phyloP scores from a whole-genome alignment of 148 eudicot species.

The Cornus kousa region DNA sequence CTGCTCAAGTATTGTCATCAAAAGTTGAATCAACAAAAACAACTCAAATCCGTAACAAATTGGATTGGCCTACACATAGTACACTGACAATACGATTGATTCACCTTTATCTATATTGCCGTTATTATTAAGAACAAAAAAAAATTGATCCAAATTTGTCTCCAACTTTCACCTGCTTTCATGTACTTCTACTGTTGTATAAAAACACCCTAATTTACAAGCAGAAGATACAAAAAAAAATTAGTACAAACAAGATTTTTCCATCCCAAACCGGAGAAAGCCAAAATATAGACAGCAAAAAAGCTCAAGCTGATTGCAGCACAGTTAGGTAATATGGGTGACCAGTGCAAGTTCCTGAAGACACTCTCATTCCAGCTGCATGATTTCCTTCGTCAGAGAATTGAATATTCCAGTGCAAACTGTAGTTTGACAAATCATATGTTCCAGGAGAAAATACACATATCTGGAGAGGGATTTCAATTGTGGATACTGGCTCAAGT shows the following conservation, averaged over 20 bases:
- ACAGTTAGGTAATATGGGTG: slow-evolving; percentile 65
- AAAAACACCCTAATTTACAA: slow-evolving; percentile 3
- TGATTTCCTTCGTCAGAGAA: slow-evolving; percentile 19
- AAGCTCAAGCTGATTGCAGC: slow-evolving; percentile 51
- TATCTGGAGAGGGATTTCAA: slow-evolving; percentile 63
- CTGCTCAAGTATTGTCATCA: no score
- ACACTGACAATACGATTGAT: neutral
- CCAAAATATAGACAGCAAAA: slow-evolving; percentile 1
- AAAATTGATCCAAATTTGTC: neutral
- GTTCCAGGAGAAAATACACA: slow-evolving; percentile 81
- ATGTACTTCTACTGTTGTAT: neutral
- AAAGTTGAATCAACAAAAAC: neutral
- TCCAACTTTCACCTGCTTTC: neutral
- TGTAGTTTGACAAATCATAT: slow-evolving; percentile 73
- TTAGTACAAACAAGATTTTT: neutral
- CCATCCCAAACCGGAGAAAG: neutral
- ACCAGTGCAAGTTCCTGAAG: slow-evolving; percentile 75
- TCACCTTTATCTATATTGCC: neutral
- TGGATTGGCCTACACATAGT: neutral
- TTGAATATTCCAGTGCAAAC: slow-evolving; percentile 55
- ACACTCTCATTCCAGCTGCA: slow-evolving; percentile 24
- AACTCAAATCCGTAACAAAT: neutral
- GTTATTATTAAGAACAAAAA: neutral
- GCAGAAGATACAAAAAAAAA: neutral
- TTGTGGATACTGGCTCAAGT: slow-evolving; percentile 55